Conservation (phyloP, 106 monocot species). For the Gastrodia elata region DNA sequence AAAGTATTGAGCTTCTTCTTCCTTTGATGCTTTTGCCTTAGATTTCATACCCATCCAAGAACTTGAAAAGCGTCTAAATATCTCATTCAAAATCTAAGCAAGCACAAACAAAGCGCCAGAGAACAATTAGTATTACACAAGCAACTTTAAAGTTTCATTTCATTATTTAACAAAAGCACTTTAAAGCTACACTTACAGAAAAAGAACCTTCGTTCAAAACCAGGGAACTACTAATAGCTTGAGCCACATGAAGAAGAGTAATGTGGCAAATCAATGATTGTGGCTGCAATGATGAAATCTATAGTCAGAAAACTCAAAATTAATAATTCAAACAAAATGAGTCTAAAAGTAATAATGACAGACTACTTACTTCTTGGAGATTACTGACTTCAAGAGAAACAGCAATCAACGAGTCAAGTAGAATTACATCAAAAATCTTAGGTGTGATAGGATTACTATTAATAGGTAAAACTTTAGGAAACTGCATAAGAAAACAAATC, state of each 20-base stretch:
- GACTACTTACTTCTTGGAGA: slow-evolving; percentile 17
- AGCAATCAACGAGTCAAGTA: slow-evolving; percentile 53
- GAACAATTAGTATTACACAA: background rate
- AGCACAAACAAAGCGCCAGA: background rate
- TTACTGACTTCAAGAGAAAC: slow-evolving; percentile 20
- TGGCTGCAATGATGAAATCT: slow-evolving; percentile 31
- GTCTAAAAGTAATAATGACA: background rate
- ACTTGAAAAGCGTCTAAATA: slow-evolving; percentile 53
- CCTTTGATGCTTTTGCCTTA: slow-evolving; percentile 39
- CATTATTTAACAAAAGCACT: background rate
- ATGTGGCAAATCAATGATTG: slow-evolving; percentile 43
- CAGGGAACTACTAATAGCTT: slow-evolving; percentile 40
- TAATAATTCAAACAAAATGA: slow-evolving; percentile 3
- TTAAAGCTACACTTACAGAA: slow-evolving; percentile 29
- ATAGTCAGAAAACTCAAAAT: slow-evolving; percentile 4
- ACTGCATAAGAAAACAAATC: slow-evolving; percentile 54
- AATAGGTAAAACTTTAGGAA: slow-evolving; percentile 35
- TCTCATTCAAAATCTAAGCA: slow-evolving; percentile 43
- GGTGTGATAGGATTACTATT: slow-evolving; percentile 1
- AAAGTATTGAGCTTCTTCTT: slow-evolving; percentile 34
- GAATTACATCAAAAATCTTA: slow-evolving; percentile 8
- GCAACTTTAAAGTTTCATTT: background rate
- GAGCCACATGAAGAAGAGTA: slow-evolving; percentile 29
- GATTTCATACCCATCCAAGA: slow-evolving; percentile 75
- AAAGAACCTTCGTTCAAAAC: slow-evolving; percentile 50